phyloP scores from a whole-genome alignment of 2,329 filamentous ascomycete species.

The Ophiostoma sp. region DNA sequence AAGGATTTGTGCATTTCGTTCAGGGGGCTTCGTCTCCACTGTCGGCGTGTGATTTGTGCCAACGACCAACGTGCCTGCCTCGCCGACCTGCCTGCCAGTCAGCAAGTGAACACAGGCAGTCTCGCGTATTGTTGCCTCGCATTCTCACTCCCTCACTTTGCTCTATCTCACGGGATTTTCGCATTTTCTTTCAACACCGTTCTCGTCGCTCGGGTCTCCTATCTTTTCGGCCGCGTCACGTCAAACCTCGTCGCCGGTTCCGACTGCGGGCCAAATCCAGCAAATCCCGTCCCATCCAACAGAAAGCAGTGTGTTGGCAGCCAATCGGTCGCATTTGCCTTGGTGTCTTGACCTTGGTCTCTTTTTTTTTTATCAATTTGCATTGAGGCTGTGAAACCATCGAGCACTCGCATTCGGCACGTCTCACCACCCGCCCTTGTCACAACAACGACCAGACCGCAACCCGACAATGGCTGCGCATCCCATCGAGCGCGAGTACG shows the following conservation, averaged over 20 bases:
- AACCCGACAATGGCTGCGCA: not conserved
- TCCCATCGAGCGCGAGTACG: conserved; percentile 16
- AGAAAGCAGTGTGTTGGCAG: not conserved
- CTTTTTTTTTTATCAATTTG: no score
- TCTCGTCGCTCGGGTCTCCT: not conserved
- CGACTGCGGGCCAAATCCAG: not conserved
- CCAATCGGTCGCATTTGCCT: no score
- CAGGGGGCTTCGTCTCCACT: not conserved
- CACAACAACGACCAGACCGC: not conserved
- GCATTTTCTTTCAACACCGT: no score
- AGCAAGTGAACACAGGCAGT: not conserved
- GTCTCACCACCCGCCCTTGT: not conserved
- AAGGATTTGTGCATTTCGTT: not conserved
- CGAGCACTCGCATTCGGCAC: not conserved
- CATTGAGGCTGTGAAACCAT: no score
- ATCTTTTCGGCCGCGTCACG: not conserved
- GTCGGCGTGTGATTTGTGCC: not conserved
- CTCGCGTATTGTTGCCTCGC: no score
- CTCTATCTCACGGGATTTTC: not conserved
- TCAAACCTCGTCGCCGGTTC: not conserved
- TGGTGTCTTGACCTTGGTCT: not conserved
- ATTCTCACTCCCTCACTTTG: not conserved
- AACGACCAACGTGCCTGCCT: not conserved
- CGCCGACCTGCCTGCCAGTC: not conserved
- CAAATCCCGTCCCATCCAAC: not conserved